A percentile compares a stretch with the other conserved stretches of the same genome.
Conservation (phyloP, 192 early-diverging fungal species). For the Phlyctochytrium planicorne region DNA sequence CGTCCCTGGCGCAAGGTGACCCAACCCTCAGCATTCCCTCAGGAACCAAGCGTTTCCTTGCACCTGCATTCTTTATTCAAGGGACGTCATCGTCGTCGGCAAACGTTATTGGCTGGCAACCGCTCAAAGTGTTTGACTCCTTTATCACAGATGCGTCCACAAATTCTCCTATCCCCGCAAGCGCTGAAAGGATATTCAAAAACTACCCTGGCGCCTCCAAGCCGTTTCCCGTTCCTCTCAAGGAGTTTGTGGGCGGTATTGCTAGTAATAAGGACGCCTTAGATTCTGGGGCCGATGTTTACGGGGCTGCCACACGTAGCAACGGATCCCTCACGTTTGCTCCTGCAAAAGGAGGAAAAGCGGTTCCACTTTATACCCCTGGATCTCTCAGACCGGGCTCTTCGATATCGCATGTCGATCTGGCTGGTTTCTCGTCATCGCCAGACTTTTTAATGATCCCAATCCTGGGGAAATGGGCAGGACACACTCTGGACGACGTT, state of each 20-base stretch:
- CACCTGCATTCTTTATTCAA: neutral
- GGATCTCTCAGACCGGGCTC: neutral
- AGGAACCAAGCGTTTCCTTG: neutral
- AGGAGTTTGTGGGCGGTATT: neutral
- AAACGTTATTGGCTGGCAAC: neutral
- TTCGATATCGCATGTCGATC: neutral
- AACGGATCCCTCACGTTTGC: neutral
- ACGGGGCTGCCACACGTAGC: neutral
- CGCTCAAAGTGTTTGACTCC: neutral
- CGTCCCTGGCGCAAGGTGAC: neutral
- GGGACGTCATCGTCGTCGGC: neutral
- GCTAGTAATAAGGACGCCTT: neutral
- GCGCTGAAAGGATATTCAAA: neutral
- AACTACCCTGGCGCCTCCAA: neutral
- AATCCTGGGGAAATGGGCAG: neutral
- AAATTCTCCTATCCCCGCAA: neutral
- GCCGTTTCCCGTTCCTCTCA: neutral
- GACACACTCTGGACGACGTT: neutral
- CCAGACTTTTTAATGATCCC: slow-evolving; percentile 1
- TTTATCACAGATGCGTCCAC: neutral
- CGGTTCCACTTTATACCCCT: neutral
- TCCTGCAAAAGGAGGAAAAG: neutral
- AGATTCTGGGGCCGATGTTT: neutral
- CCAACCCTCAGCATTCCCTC: neutral
- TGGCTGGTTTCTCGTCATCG: neutral